phyloP scores from a whole-genome alignment of 1,284 basidiomycete species.

The Ganoderma boninense region DNA sequence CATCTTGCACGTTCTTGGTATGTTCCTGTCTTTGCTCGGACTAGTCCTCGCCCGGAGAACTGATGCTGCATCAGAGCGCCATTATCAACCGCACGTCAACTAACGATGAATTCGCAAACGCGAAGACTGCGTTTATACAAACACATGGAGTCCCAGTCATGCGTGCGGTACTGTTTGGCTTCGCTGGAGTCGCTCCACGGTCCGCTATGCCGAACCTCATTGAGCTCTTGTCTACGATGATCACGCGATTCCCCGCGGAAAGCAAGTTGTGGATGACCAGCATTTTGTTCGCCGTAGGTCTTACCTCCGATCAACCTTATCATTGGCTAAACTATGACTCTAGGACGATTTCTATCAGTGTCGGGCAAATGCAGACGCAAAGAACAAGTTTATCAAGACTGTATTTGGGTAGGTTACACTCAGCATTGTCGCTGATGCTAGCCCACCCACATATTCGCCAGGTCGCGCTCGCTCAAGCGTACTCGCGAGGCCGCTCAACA shows the following conservation, averaged over 20 bases:
- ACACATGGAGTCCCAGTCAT: conserved; percentile 76
- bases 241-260: conserved; percentile 61
- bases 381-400: conserved; percentile 79
- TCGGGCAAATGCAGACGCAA: conserved; percentile 72
- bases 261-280: conserved; percentile 76
- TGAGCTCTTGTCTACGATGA: conserved; percentile 76
- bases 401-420: conserved; percentile 65
- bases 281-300: conserved; percentile 73
- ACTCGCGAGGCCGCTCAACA: conserved; percentile 80
- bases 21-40: conserved; percentile 37
- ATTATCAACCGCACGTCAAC: conserved; percentile 69
- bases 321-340: not conserved
- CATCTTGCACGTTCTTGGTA: conserved; percentile 85
- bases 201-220: conserved; percentile 86
- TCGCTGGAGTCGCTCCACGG: conserved; percentile 83
- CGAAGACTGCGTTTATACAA: conserved; percentile 59
- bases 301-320: not conserved
- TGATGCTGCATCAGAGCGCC: conserved; percentile 50
- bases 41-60: not conserved
- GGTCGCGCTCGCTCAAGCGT: conserved; percentile 69
- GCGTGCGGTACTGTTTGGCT: conserved; percentile 76
- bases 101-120: conserved; percentile 59
- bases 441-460: conserved; percentile 34
- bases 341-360: conserved; percentile 72
- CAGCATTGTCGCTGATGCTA: not conserved